Conservation (phyloP, 176 grass and related monocot genomes). For the Aegilops sharonensis region DNA sequence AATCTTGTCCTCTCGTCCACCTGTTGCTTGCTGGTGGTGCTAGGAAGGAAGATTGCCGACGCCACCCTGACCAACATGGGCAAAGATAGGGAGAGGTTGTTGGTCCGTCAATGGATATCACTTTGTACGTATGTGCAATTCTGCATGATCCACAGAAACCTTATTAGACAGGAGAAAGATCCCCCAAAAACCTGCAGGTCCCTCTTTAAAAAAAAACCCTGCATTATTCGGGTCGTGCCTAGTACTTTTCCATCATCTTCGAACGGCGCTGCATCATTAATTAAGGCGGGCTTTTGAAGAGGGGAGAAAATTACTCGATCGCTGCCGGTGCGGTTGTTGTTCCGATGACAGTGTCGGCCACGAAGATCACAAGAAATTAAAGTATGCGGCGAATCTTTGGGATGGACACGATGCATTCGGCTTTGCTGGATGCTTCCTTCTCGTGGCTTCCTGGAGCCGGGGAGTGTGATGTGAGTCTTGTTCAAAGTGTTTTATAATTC, state of each 20-base stretch:
- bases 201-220: neutral
- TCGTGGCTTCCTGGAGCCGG: neutral
- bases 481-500: neutral
- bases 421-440: neutral
- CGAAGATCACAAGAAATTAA: neutral
- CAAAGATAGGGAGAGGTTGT: slow-evolving; percentile 21
- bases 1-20: slow-evolving; percentile 5
- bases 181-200: slow-evolving; percentile 1
- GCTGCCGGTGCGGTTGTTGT: neutral
- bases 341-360: neutral
- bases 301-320: neutral
- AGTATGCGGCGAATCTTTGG: neutral
- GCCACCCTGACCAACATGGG: neutral
- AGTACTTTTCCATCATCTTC: neutral
- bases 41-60: slow-evolving; percentile 10
- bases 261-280: neutral
- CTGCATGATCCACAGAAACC: neutral
- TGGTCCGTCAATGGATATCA: neutral
- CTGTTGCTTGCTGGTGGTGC: neutral
- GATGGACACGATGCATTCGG: neutral
- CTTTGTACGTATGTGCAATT: neutral
- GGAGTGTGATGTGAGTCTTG: neutral
- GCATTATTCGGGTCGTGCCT: neutral
- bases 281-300: neutral
- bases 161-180: neutral